Conservation (phyloP, 1,284 basidiomycete species). For the Ceratorhiza oryzae-sativae region DNA sequence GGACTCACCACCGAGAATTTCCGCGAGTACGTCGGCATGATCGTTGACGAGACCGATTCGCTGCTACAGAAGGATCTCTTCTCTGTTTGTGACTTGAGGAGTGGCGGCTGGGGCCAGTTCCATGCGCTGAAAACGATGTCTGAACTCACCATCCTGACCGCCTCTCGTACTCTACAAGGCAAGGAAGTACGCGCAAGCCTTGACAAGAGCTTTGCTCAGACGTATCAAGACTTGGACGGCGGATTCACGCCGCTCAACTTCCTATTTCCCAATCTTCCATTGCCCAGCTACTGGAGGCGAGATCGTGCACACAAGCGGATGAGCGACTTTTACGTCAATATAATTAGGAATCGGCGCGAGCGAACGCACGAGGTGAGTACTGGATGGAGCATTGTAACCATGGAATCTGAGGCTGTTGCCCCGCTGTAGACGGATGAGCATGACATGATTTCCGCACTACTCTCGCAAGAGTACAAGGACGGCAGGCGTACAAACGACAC, state of each 20-base stretch:
- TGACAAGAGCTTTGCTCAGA: slow-evolving; percentile 84
- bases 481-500: slow-evolving; percentile 82
- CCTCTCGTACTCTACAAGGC: slow-evolving; percentile 91
- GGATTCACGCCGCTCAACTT: slow-evolving; percentile 94
- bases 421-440: slow-evolving; percentile 63
- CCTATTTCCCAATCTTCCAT: slow-evolving; percentile 91
- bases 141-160: slow-evolving; percentile 97
- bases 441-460: slow-evolving; percentile 95
- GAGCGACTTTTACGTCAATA: slow-evolving; percentile 91
- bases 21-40: slow-evolving; percentile 88
- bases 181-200: slow-evolving; percentile 82
- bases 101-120: slow-evolving; percentile 67
- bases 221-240: slow-evolving; percentile 92
- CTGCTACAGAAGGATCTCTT: slow-evolving; percentile 67
- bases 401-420: too few species aligned
- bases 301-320: slow-evolving; percentile 93
- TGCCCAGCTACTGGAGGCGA: slow-evolving; percentile 86
- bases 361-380: slow-evolving; percentile 64
- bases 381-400: slow-evolving; percentile 39
- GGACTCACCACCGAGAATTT: slow-evolving; percentile 94
- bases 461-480: slow-evolving; percentile 83
- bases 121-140: slow-evolving; percentile 77
- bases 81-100: not conserved
- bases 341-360: slow-evolving; percentile 83
- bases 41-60: slow-evolving; percentile 81